These are phyloP conservation scores for Sisymbrium altissimum DNA, from an alignment of 345 rosid species.

Conservation along the genomic window DNA sequence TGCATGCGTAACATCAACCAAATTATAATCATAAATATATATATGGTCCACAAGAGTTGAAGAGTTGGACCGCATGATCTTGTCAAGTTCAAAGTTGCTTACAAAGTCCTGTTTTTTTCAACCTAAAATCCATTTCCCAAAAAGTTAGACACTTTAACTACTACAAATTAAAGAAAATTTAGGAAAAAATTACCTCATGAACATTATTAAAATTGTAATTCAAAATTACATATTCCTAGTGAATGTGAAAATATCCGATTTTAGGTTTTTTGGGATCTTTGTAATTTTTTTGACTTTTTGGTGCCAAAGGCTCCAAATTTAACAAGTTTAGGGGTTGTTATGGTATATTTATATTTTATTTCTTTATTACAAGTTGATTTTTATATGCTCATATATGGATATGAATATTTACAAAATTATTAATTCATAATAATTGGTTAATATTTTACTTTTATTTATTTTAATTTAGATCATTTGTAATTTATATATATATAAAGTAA, in stretches of 20 bases:
- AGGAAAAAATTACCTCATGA: background rate
- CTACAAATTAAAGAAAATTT: background rate
- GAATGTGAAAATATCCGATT: background rate
- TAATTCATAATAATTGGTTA: too few species aligned
- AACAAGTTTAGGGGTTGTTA: background rate
- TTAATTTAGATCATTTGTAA: too few species aligned
- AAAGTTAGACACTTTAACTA: background rate
- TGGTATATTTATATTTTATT: background rate
- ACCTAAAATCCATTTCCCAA: slow-evolving; percentile 22
- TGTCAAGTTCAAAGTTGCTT: slow-evolving; percentile 24
- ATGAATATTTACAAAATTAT: too few species aligned
- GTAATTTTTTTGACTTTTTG: background rate
- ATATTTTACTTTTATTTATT: too few species aligned
- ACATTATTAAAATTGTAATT: background rate
- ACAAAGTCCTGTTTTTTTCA: slow-evolving; percentile 26
- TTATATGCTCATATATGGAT: too few species aligned
- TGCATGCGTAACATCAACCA: slow-evolving; percentile 11
- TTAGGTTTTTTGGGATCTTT: too few species aligned
- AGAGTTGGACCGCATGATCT: slow-evolving; percentile 24
- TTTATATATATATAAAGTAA: too few species aligned
- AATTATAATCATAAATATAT: background rate
- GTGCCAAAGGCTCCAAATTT: background rate
- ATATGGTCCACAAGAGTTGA: slow-evolving; percentile 32
- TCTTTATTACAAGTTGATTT: too few species aligned
- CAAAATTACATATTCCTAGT: background rate